Evolutionary conservation across 352 stramenopile species (phyloP), one percentile per base, ranked within the genome.

Genomic region (Vaucheria bursata): DNA sequence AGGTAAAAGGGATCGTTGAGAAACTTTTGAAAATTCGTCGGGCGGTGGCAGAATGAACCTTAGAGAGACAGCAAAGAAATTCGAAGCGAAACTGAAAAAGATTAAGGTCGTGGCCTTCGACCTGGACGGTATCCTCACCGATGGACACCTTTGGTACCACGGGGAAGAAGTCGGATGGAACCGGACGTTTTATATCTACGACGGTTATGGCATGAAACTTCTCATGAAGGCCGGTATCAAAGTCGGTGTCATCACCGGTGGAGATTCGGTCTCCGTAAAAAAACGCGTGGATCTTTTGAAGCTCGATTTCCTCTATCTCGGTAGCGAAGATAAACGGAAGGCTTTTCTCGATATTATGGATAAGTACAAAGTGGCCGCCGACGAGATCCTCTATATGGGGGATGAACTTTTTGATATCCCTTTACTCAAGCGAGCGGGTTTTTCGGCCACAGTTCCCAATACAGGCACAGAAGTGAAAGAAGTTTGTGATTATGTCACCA

Each of bases 341-440:
- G 45, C 45, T 59, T 59, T 59, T 59, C 18, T 18, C 18, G 45
- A 59, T 59, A 18, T 59, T 25, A 59, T 59, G 12, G 25, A 59
- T 18, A 18, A 25, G 18, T 59, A 59, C 45, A 25, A 25, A 18
- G 45, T 59, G 18, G 25, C 18, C 12, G 12, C 45, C 45, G 45
- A 59, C 45, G 45, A 59, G 25, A 59, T 59, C 25, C 45, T 59
- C 45, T 59, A 59, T 25, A 59, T 59, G 45, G 45, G 45, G 12
- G 45, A 59, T 59, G 45, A 59, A 59, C 45, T 59, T 59, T 59
- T 59, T 59, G 45, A 59, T 59, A 18, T 59, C 18, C 45, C 45
- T 18, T 25, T 59, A 18, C 25, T 59, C 12, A 59, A 59, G 45
- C 12, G 12, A 18, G 18, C 45, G 25, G 45, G 45, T 25, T 59